Percentiles rank a stretch among this genome's conserved stretches.
phyloP scores from a whole-genome alignment of 345 rosid species.

The Acer yangbiense region DNA sequence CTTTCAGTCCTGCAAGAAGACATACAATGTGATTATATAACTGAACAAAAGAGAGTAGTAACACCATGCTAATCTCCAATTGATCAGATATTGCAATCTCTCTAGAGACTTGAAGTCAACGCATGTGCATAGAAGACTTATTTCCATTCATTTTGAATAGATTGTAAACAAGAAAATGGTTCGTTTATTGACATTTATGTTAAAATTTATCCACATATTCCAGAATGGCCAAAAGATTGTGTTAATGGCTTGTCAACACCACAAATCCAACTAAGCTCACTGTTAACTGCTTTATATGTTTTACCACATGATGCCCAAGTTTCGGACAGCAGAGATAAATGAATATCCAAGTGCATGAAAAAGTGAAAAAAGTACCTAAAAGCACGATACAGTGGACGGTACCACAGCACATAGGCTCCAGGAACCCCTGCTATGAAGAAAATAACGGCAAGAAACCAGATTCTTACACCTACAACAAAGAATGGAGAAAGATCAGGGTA shows the following conservation, averaged over 20 bases:
- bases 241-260: background rate
- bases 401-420: conserved; percentile 93
- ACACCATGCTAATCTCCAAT: background rate
- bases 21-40: background rate
- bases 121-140: background rate
- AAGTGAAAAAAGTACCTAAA: conserved; percentile 53
- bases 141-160: background rate
- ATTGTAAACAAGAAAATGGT: background rate
- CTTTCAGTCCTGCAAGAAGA: conserved; percentile 76
- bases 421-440: conserved; percentile 96
- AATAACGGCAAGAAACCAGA: conserved; percentile 93
- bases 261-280: background rate
- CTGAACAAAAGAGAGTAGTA: background rate
- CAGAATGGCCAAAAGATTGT: background rate
- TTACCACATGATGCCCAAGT: background rate
- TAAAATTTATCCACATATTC: background rate
- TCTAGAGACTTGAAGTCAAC: background rate
- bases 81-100: background rate
- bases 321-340: conserved; percentile 1
- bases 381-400: conserved; percentile 94
- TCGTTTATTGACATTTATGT: background rate
- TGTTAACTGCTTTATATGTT: background rate
- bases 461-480: conserved; percentile 63
- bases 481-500: conserved; percentile 6
- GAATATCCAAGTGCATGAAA: background rate